Evolutionary conservation across 2,329 filamentous ascomycete species (phyloP).

Genomic region (Akanthomyces muscarius): DNA sequence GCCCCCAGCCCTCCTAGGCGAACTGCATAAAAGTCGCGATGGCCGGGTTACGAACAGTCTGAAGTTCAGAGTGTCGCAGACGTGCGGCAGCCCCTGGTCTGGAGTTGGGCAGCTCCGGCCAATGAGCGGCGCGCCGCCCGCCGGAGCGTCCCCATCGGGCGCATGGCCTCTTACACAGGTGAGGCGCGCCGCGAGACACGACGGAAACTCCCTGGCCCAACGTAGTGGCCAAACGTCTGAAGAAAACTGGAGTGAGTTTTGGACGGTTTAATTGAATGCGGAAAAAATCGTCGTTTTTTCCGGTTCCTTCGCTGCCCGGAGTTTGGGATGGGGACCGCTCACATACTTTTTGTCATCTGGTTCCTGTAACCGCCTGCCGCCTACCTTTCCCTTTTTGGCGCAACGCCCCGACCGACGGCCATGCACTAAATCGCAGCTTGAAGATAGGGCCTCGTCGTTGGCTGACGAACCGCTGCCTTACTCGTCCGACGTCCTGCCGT

Average conservation of each 20-base stretch:
- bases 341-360: neutral
- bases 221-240: neutral
- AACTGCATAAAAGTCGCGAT: neutral
- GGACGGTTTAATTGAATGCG: neutral
- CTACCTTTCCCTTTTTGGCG: neutral
- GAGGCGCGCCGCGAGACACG: conserved; percentile 6
- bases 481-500: neutral
- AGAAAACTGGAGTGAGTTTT: neutral
- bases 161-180: conserved; percentile 14
- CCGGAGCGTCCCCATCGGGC: neutral
- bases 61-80: conserved; percentile 7
- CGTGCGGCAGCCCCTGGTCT: conserved; percentile 15
- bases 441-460: neutral
- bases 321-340: too few species aligned
- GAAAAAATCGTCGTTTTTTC: neutral
- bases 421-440: neutral
- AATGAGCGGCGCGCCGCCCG: neutral
- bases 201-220: neutral
- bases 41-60: neutral
- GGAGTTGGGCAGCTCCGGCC: neutral
- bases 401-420: neutral
- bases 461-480: neutral
- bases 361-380: neutral
- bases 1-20: neutral
- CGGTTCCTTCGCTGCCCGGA: neutral